phyloP scores from a whole-genome alignment of 352 stramenopile genomes.

The Globisporangium orthogonon region DNA sequence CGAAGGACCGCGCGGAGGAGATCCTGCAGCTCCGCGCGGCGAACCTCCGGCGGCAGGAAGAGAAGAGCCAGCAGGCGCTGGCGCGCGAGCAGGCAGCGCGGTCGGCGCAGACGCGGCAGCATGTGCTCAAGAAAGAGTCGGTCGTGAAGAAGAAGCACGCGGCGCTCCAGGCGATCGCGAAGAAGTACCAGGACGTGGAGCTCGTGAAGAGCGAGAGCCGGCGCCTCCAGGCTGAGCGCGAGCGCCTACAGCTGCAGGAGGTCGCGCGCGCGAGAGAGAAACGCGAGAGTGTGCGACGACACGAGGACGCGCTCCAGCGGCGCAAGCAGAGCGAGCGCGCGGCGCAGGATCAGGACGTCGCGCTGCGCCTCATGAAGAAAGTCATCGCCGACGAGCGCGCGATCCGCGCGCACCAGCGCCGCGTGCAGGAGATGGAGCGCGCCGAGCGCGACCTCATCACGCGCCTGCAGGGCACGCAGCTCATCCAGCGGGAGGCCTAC shows the following conservation, averaged over 20 bases:
- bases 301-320: conserved; percentile 54
- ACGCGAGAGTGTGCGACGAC: conserved; percentile 35
- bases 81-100: conserved; percentile 39
- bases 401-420: conserved; percentile 44
- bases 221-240: conserved; percentile 52
- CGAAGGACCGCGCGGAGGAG: conserved; percentile 62
- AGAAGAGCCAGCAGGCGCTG: conserved; percentile 35
- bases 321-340: conserved; percentile 35
- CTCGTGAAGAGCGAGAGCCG: conserved; percentile 66
- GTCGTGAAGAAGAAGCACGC: conserved; percentile 73
- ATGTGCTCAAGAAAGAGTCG: conserved; percentile 60
- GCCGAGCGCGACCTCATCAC: conserved; percentile 57
- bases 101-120: conserved; percentile 44
- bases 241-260: conserved; percentile 42
- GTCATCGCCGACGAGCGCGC: conserved; percentile 52
- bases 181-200: conserved; percentile 73
- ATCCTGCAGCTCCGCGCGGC: conserved; percentile 57
- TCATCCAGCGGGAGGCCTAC: conserved; percentile 70
- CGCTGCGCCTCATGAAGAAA: conserved; percentile 55
- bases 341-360: conserved; percentile 42
- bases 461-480: conserved; percentile 59
- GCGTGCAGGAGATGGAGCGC: conserved; percentile 62
- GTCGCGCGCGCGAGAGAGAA: conserved; percentile 53
- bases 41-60: conserved; percentile 37
- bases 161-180: conserved; percentile 65